Conservation (phyloP, 345 rosid genomes). For the Arabis hirsuta region DNA sequence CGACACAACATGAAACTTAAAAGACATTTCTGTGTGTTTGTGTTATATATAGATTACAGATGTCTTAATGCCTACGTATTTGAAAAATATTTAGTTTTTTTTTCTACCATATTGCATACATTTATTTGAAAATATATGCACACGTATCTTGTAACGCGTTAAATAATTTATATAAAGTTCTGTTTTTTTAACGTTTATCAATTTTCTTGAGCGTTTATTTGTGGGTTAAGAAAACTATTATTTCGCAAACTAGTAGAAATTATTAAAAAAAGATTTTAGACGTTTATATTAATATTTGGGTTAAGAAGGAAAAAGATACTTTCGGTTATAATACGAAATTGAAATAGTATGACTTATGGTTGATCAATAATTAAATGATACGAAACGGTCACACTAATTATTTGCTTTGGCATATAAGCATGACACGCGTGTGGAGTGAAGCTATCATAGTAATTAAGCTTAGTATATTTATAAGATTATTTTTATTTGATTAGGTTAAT, state of each 20-base stretch:
- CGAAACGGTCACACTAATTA: conserved; percentile 24
- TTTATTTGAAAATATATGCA: conserved; percentile 15
- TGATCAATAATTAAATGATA: background rate
- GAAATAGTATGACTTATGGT: conserved; percentile 5
- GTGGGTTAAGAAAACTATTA: conserved; percentile 6
- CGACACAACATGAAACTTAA: conserved; percentile 10
- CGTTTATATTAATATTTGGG: background rate
- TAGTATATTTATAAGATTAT: background rate
- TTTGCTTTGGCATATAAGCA: conserved; percentile 16
- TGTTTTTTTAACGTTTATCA: conserved; percentile 8
- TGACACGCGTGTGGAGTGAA: conserved; percentile 34
- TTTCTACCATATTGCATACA: conserved; percentile 32
- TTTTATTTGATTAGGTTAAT: conserved; percentile 10
- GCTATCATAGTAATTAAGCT: conserved; percentile 23
- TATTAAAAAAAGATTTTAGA: background rate
- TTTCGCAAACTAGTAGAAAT: background rate
- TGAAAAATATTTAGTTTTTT: background rate
- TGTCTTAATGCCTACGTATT: conserved; percentile 39
- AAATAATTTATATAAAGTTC: background rate
- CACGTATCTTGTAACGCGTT: conserved; percentile 28
- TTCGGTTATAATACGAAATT: background rate
- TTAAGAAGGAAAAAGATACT: background rate
- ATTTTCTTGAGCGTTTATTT: background rate
- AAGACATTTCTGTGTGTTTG: conserved; percentile 20
- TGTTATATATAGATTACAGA: conserved; percentile 34